Conservation (phyloP, 2,329 filamentous ascomycete genomes). For the Fusarium lateritium region DNA sequence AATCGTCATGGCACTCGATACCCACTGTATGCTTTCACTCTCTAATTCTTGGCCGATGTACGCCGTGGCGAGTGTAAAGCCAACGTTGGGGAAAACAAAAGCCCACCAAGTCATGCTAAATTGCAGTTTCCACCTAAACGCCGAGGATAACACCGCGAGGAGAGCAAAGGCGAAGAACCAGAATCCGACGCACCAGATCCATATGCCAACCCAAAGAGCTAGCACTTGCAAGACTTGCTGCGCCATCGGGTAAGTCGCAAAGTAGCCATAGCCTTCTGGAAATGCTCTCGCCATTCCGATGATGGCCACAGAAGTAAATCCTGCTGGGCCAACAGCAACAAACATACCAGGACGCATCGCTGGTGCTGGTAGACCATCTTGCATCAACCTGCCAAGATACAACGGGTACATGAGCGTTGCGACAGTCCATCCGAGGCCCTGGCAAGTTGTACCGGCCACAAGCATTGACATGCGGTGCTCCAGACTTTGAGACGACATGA, state of each 20-base stretch:
- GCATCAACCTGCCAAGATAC: conserved; percentile 48
- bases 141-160: conserved; percentile 39
- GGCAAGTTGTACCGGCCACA: conserved; percentile 47
- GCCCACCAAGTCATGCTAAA: conserved; percentile 51
- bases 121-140: conserved; percentile 32
- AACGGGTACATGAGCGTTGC: conserved; percentile 45
- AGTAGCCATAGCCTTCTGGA: conserved; percentile 47
- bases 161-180: conserved; percentile 50
- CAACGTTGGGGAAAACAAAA: conserved; percentile 50
- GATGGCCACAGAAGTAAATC: conserved; percentile 47
- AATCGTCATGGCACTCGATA: conserved; percentile 44
- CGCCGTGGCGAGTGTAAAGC: conserved; percentile 45
- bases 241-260: conserved; percentile 44
- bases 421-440: conserved; percentile 49
- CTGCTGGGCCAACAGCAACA: conserved; percentile 45
- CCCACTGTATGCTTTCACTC: conserved; percentile 45
- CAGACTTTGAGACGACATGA: conserved; percentile 45
- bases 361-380: conserved; percentile 48
- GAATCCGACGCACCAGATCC: conserved; percentile 49
- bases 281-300: conserved; percentile 47
- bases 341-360: conserved; percentile 50
- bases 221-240: conserved; percentile 44
- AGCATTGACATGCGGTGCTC: conserved; percentile 47
- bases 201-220: conserved; percentile 46
- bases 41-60: conserved; percentile 46